Evolutionary conservation across 108 stramenopile genomes (phyloP), one percentile per base, ranked within the genome.

Genomic region (Stephanodiscus triporus): DNA sequence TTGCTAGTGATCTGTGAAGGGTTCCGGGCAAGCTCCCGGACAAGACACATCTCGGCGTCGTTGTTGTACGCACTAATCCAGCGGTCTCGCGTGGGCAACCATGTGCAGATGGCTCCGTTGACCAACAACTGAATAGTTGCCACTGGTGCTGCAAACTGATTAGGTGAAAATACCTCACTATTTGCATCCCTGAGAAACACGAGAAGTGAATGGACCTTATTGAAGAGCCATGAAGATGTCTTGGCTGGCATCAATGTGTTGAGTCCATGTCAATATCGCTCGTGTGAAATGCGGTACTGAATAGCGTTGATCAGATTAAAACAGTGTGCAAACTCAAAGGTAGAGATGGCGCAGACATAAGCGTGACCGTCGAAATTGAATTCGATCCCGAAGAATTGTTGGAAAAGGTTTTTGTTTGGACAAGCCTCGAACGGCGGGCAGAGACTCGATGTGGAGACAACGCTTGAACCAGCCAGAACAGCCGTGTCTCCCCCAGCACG

Each of bases 181-280:
- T 56, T 56, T 26, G 3, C 9, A 26, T 26, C 55, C 20, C 55
- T 4, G 4, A 56, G 19, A 7, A 7, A 2, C 3, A 5, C 23
- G 6, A 56, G 23, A 11, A 6, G 20, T 2, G 20, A 11, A 26
- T 32, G 22, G 17, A 55, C 24, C 7, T 30, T 2, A 4, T 71
- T 8, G 13, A 71, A 61, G 5, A 71, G 23, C 47, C 47, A 48
- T 16, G 26, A 1, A 20, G 70, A 71, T 10, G 70, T 71, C 10
- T 5, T 43, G 4, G 59, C 42, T 16, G 59, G 70, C n/a, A 71
- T 61, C n/a, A n/a, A n/a, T n/a, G n/a, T 23, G 34, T 48, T 29
- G 10, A 4, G 14, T 71, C 70, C 16, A 61, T 4, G 23, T 30
- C n/a, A 48, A 17, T 29, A 29, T 48, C 17, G 34, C n/a, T n/a